These are phyloP conservation scores for Cladosporium velox DNA, from an alignment of 2,329 filamentous ascomycete genomes.

Conservation along the genomic window DNA sequence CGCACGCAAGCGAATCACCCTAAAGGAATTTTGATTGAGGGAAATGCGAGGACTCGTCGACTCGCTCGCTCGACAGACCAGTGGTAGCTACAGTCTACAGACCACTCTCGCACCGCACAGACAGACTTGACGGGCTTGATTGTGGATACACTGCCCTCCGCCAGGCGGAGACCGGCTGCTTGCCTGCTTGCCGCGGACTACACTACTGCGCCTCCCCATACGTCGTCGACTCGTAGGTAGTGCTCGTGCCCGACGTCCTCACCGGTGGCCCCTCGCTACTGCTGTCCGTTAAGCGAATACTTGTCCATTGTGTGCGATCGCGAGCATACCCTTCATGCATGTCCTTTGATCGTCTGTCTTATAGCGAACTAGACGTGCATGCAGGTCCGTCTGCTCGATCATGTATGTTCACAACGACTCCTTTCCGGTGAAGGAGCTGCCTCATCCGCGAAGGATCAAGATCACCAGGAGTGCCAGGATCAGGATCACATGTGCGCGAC, in stretches of 20 bases:
- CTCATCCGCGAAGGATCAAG: conserved; percentile 7
- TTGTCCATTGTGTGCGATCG: not conserved
- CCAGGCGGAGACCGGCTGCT: not conserved
- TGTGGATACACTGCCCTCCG: not conserved
- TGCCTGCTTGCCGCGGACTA: not conserved
- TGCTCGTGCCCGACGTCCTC: conserved; percentile 7
- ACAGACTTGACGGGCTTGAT: not conserved
- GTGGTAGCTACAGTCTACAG: no score
- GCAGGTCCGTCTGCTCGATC: not conserved
- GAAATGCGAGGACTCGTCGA: not conserved
- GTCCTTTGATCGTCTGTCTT: not conserved
- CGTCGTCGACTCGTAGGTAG: not conserved
- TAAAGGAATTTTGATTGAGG: not conserved
- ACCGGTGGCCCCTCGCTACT: not conserved
- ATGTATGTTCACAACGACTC: not conserved
- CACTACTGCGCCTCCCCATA: not conserved
- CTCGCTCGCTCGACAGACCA: not conserved
- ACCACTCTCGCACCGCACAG: not conserved
- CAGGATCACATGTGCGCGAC: conserved; percentile 4
- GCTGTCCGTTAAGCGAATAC: not conserved
- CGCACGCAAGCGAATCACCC: not conserved
- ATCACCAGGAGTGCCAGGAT: not conserved
- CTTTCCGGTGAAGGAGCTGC: not conserved
- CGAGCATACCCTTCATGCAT: not conserved
- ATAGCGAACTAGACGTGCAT: not conserved